These are phyloP conservation scores for Lentinula aciculospora DNA, from an alignment of 768 basidiomycete genomes.

Conservation along the genomic window DNA sequence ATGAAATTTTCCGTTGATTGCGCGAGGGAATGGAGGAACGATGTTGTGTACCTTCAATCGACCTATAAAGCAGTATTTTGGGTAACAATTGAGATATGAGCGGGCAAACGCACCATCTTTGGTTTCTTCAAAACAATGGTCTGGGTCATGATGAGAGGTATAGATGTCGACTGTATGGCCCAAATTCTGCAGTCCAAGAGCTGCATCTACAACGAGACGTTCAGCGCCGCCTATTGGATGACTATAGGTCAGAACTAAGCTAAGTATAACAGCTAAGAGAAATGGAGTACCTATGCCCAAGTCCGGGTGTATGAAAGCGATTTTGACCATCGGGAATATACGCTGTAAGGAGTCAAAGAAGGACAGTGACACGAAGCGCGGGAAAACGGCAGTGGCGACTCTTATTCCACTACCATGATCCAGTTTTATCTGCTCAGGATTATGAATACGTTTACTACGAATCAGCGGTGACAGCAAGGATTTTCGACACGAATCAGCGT, in stretches of 20 bases:
- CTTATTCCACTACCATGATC: slow-evolving; percentile 64
- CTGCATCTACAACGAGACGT: slow-evolving; percentile 91
- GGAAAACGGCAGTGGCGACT: no score
- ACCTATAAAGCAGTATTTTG: slow-evolving; percentile 38
- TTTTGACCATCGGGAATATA: slow-evolving; percentile 23
- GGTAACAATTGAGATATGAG: neutral
- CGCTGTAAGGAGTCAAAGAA: neutral
- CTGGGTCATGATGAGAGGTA: slow-evolving; percentile 87
- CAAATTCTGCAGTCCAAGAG: slow-evolving; percentile 76
- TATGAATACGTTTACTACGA: slow-evolving; percentile 85
- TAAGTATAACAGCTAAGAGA: slow-evolving; percentile 3
- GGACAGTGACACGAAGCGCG: neutral
- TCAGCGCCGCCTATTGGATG: slow-evolving; percentile 80
- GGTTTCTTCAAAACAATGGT: slow-evolving; percentile 92
- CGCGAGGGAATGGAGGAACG: slow-evolving; percentile 73
- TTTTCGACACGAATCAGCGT: neutral
- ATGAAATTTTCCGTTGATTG: slow-evolving; percentile 75
- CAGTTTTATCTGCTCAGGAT: slow-evolving; percentile 71
- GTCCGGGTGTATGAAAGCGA: slow-evolving; percentile 93
- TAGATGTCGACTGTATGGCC: slow-evolving; percentile 88
- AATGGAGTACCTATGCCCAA: slow-evolving; percentile 76
- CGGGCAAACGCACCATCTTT: slow-evolving; percentile 59
- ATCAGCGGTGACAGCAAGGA: slow-evolving; percentile 43
- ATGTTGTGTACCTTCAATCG: slow-evolving; percentile 73
- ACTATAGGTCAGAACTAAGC: slow-evolving; percentile 9